A percentile compares a stretch with the other conserved stretches of the same genome.
These are phyloP conservation scores for Annulohypoxylon maeteangense DNA, from an alignment of 495 filamentous ascomycete species.

Conservation along the genomic window DNA sequence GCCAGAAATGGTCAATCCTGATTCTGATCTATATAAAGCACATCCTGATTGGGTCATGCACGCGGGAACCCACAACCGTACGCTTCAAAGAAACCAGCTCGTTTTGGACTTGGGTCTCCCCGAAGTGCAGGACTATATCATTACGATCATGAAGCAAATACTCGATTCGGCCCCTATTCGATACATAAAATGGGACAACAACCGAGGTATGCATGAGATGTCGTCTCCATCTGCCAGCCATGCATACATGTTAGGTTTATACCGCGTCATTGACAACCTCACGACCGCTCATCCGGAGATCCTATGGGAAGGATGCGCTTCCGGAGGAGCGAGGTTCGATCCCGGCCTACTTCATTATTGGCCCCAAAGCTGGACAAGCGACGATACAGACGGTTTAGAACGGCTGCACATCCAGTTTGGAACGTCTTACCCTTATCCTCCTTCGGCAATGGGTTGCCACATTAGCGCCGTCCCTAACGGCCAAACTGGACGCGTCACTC, in stretches of 20 bases:
- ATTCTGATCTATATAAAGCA: constrained; percentile 61
- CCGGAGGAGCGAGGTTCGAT: constrained; percentile 66
- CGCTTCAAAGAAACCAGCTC: constrained; percentile 61
- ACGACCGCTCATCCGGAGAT: constrained; percentile 64
- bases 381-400: constrained; percentile 65
- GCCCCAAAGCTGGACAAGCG: constrained; percentile 68
- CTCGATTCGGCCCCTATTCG: constrained; percentile 60
- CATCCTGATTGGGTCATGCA: constrained; percentile 68
- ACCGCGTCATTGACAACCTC: constrained; percentile 63
- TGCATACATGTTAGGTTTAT: constrained; percentile 65
- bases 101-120: constrained; percentile 63
- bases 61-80: constrained; percentile 62
- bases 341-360: constrained; percentile 65
- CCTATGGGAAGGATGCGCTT: constrained; percentile 67
- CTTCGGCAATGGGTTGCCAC: constrained; percentile 67
- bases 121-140: constrained; percentile 67
- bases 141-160: constrained; percentile 57
- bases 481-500: constrained; percentile 59
- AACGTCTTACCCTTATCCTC: constrained; percentile 64
- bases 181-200: constrained; percentile 71
- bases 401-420: constrained; percentile 66
- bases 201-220: constrained; percentile 64
- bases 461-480: constrained; percentile 65
- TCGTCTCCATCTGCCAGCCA: constrained; percentile 60
- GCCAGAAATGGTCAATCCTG: constrained; percentile 68